These are phyloP conservation scores for Mitragyna speciosa DNA, from an alignment of 257 asterid species.

Conservation along the genomic window DNA sequence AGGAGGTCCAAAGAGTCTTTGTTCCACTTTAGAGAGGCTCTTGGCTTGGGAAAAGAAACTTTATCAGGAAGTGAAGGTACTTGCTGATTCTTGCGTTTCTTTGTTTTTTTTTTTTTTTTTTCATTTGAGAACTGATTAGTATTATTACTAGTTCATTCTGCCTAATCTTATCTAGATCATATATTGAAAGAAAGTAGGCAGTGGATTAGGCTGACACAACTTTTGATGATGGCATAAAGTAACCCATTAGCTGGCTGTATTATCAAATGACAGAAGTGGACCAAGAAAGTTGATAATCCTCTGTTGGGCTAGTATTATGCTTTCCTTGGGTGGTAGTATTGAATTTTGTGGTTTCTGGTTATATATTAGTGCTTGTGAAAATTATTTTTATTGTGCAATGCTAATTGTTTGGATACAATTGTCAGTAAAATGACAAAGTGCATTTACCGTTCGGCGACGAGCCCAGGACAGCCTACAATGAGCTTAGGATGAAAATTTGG, in stretches of 20 bases:
- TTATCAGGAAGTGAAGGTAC: conserved; percentile 94
- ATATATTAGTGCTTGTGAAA: conserved; percentile 26
- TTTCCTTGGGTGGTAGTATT: conserved; percentile 37
- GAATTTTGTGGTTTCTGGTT: conserved; percentile 31
- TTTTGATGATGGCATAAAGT: conserved; percentile 33
- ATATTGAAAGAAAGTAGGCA: conserved; percentile 10
- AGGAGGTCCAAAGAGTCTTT: conserved; percentile 68
- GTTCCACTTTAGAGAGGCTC: conserved; percentile 88
- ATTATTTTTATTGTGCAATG: conserved; percentile 27
- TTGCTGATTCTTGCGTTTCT: conserved; percentile 27
- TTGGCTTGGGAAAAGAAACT: conserved; percentile 98
- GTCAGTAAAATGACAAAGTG: conserved; percentile 33
- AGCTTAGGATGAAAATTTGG: conserved; percentile 36
- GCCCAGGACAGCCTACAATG: conserved; percentile 37
- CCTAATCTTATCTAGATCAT: neutral
- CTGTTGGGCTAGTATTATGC: conserved; percentile 20
- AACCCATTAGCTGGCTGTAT: conserved; percentile 21
- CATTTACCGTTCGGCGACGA: conserved; percentile 31
- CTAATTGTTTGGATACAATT: conserved; percentile 27
- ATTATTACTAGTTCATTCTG: conserved; percentile 10
- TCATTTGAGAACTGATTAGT: neutral
- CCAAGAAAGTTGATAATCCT: conserved; percentile 22
- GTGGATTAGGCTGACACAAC: conserved; percentile 28
- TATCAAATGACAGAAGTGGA: conserved; percentile 28
- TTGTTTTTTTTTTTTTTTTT: neutral